Base-by-base conservation (phyloP, 2,329 filamentous ascomycete species). In the Aspergillus fumigatiaffinis region DNA sequence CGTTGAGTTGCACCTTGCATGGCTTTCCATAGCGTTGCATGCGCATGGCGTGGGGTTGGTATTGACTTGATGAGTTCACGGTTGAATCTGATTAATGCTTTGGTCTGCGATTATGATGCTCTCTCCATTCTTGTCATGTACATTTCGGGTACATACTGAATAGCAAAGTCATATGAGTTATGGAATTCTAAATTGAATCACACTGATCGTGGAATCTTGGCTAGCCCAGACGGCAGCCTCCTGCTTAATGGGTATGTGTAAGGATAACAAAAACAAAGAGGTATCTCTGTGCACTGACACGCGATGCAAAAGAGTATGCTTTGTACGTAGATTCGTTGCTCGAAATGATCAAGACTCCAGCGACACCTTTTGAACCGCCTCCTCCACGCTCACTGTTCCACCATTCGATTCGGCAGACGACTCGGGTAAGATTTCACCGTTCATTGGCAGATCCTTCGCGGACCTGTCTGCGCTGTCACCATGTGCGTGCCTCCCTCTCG, bases 351-450 rank as follows among this genome's bases (percentile, higher is more conserved):
- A 54, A 62, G 52, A 64, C 53, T 63, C 58, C 49, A 68, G 49
- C 38, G 69, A 69, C 21, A 71, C 68, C 52, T 70, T 73, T 54
- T 73, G 68, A 55, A 73, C 64, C 2, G 71, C 71, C 51, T 72
- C 66, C 51, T 73, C 71, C 4, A 73, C 68, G 55, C 71, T 73
- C 9, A 73, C 55, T 17, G 60, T 60, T 10, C 53, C 55, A 12
- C 52, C 58, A 50, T 35, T 54, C 29, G 26, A 51, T 7, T 56
- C 46, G 8, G 55, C 41, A 20, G 56, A 52, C n/a, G 55, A 38
- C 47, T 53, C 35, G 21, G 50, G 21, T 28, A 20, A 23, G 4
- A 10, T 52, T 50, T 48, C 21, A 26, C 25, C 21, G 29, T 54
- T 7, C 32, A 42, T 28, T 21, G 29, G 14, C 44, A 46, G 23